Evolutionary conservation across 306 rosid genomes (phyloP), one percentile per base, ranked within the genome.

Genomic region (Hippophae gyantsensis): DNA sequence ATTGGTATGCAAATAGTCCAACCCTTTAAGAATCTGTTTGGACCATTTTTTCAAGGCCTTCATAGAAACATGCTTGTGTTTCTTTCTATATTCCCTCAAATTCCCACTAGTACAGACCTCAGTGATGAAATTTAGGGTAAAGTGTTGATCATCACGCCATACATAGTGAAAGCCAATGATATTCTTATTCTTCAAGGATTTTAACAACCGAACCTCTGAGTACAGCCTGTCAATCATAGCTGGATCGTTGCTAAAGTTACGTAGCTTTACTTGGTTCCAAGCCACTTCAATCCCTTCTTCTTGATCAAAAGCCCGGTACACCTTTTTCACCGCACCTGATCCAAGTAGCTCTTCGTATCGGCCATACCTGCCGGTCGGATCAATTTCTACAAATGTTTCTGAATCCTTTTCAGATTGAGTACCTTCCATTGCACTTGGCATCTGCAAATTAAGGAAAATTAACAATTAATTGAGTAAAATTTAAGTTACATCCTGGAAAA

Each of bases 21-120:
- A 53, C 45, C 94, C 97, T 64, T 69, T 65, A 50, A 90, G 52
- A 45, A 90, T 86, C 84, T 86, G 95, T 62, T 61, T 80, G 1
- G 90, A 82, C 95, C 97, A 90, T 62, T 86, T 90, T 86, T 90
- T 90, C 64, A 90, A 60, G 0, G 97, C 97, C 72, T 82, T 90
- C 66, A 82, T 73, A 0, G 97, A 86, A 41, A 90, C 97, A 57
- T 90, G 85, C 50, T 66, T 82, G 5, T 86, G 97, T 62, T 79
- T 90, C 80, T 80, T 81, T 79, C 97, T 67, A n/a, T 90, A 90
- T 68, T 86, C 89, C 58, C 97, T 86, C 80, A 90, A 58, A 69
- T 90, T 82, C 62, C 97, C 97, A 69, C 85, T 86, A 0, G 94
- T 82, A 48, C 97, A 90, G 5, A 90, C 97, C 82, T 90, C 97